Conservation (phyloP, 2,329 filamentous ascomycete species). For the Trichoderma polysporum region DNA sequence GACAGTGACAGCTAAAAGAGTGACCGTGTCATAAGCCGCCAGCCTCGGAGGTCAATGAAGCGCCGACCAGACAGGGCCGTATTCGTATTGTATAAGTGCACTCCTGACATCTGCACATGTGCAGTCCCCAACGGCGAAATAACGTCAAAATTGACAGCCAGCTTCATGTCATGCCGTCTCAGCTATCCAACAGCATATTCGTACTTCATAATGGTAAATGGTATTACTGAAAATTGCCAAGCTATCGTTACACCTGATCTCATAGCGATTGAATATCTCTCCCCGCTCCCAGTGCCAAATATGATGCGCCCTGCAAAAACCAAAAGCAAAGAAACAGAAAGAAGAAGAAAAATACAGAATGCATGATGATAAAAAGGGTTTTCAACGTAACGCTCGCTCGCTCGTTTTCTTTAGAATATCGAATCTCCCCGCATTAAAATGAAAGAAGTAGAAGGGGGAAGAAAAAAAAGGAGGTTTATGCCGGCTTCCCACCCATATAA, state of each 20-base stretch:
- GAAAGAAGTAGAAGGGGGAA: background rate
- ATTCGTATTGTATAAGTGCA: background rate
- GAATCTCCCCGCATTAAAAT: background rate
- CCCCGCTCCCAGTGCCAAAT: background rate
- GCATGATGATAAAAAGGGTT: background rate
- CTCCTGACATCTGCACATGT: background rate
- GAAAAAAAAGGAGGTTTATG: background rate
- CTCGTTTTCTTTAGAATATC: background rate
- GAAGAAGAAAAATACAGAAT: background rate
- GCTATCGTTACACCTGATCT: background rate
- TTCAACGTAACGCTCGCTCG: slow-evolving; percentile 9
- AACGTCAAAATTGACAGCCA: background rate
- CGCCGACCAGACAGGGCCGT: background rate
- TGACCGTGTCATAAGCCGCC: background rate
- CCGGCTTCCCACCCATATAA: slow-evolving; percentile 23
- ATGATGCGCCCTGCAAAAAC: background rate
- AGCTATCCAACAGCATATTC: background rate
- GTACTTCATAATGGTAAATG: background rate
- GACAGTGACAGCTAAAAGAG: background rate
- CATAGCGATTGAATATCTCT: background rate
- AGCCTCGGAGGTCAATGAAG: background rate
- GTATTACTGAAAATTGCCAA: background rate
- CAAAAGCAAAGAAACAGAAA: background rate
- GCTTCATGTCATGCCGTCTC: background rate
- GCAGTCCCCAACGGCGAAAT: background rate